A percentile compares a stretch with the other conserved stretches of the same genome.
Conservation (phyloP, 2,329 filamentous ascomycete genomes). For the Arthroderma sp. region DNA sequence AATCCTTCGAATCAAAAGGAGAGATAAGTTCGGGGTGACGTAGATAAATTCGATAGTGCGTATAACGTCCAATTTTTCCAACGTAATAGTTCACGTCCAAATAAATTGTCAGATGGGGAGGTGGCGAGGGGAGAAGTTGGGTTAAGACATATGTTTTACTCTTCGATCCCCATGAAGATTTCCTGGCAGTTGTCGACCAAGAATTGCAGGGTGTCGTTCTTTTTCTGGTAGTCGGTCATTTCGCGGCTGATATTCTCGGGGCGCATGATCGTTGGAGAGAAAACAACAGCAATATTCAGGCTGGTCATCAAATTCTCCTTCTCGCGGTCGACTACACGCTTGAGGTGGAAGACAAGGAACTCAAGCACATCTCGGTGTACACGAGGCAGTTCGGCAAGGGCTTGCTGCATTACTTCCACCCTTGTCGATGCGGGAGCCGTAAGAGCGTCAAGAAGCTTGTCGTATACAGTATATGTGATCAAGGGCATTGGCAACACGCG, state of each 20-base stretch:
- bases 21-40: too few relatives aligned
- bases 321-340: slow-evolving; percentile 69
- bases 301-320: slow-evolving; percentile 90
- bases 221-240: slow-evolving; percentile 89
- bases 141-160: slow-evolving; percentile 5
- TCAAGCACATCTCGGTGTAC: slow-evolving; percentile 82
- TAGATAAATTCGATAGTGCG: too few relatives aligned
- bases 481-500: slow-evolving; percentile 79
- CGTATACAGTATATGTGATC: slow-evolving; percentile 86
- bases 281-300: slow-evolving; percentile 90
- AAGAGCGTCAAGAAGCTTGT: slow-evolving; percentile 59
- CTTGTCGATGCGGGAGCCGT: slow-evolving; percentile 54
- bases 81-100: too few relatives aligned
- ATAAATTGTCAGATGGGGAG: too few relatives aligned
- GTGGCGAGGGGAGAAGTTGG: too few relatives aligned
- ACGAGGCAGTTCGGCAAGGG: slow-evolving; percentile 65
- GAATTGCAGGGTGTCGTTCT: slow-evolving; percentile 85
- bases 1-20: too few relatives aligned
- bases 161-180: slow-evolving; percentile 49
- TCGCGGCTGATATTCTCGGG: slow-evolving; percentile 80
- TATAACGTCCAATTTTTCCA: too few relatives aligned
- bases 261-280: slow-evolving; percentile 94
- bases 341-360: slow-evolving; percentile 87
- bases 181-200: slow-evolving; percentile 78
- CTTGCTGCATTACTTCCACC: slow-evolving; percentile 56